Conservation (phyloP, 2,329 filamentous ascomycete species). For the Pyrenochaeta sp. region DNA sequence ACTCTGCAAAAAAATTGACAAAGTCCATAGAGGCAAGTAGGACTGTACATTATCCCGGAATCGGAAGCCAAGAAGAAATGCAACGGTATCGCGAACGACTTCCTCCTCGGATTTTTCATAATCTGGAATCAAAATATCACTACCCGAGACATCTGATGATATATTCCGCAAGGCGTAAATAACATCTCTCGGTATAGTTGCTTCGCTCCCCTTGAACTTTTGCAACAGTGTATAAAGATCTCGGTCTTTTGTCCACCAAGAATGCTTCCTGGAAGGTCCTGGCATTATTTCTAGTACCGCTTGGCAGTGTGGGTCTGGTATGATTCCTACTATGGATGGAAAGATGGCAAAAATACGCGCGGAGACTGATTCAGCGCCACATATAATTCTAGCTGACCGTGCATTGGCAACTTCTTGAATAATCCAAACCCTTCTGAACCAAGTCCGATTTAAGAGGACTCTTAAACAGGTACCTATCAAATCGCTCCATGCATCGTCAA, state of each 20-base stretch:
- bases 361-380: constrained; percentile 17
- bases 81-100: not conserved
- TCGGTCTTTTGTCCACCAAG: constrained; percentile 27
- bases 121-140: not conserved
- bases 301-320: constrained; percentile 14
- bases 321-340: constrained; percentile 4
- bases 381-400: constrained; percentile 12
- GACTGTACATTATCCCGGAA: no score
- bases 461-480: constrained; percentile 1
- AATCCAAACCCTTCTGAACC: constrained; percentile 33
- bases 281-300: constrained; percentile 34
- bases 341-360: constrained; percentile 18
- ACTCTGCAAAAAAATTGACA: no score
- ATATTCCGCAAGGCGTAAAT: constrained; percentile 34
- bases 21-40: no score
- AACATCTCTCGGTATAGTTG: constrained; percentile 25
- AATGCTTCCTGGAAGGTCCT: constrained; percentile 9
- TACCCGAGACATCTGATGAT: constrained; percentile 13
- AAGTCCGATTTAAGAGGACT: constrained; percentile 11
- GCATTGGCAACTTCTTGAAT: constrained; percentile 34
- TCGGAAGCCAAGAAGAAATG: not conserved
- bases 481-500: no score
- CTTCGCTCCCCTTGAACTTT: constrained; percentile 26
- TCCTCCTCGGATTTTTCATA: not conserved
- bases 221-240: constrained; percentile 22